Percentiles rank a stretch among this genome's conserved stretches.
These are phyloP conservation scores for Talaromyces trachyspermus DNA, from an alignment of 495 filamentous ascomycete genomes.

Conservation along the genomic window DNA sequence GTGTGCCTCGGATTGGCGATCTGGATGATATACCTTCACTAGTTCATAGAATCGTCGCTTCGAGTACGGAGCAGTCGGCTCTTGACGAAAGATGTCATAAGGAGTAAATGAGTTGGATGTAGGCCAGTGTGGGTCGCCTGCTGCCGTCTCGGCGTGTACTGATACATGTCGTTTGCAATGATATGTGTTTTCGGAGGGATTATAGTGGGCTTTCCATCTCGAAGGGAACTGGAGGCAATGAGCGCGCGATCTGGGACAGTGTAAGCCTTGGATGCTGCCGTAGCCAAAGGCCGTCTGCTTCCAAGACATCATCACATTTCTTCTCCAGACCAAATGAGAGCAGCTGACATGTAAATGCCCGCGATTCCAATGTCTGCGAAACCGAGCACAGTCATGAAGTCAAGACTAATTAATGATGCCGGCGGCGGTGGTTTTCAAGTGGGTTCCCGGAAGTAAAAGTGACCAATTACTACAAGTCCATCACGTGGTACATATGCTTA, in stretches of 20 bases:
- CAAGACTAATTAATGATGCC: too few relatives aligned
- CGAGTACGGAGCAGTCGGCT: conserved; percentile 59
- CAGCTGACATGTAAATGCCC: conserved; percentile 6
- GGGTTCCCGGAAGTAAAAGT: too few relatives aligned
- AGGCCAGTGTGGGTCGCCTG: conserved; percentile 30
- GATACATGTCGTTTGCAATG: conserved; percentile 27
- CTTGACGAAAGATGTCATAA: conserved; percentile 76
- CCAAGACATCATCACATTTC: conserved; percentile 37
- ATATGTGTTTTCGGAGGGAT: neutral
- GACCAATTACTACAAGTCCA: too few relatives aligned
- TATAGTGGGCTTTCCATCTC: neutral
- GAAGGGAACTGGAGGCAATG: neutral
- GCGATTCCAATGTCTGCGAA: too few relatives aligned
- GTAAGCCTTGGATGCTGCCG: conserved; percentile 23
- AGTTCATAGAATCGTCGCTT: conserved; percentile 81
- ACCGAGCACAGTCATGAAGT: too few relatives aligned
- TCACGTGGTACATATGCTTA: too few relatives aligned
- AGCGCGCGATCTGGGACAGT: conserved; percentile 12
- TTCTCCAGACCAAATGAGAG: neutral
- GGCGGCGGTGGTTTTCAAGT: too few relatives aligned
- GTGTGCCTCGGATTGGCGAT: conserved; percentile 51
- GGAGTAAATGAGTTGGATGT: conserved; percentile 51
- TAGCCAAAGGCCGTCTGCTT: conserved; percentile 18
- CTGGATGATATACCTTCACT: conserved; percentile 93
- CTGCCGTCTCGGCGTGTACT: conserved; percentile 6